phyloP scores from a whole-genome alignment of 164 flowering plant species.

The Vitis riparia region DNA sequence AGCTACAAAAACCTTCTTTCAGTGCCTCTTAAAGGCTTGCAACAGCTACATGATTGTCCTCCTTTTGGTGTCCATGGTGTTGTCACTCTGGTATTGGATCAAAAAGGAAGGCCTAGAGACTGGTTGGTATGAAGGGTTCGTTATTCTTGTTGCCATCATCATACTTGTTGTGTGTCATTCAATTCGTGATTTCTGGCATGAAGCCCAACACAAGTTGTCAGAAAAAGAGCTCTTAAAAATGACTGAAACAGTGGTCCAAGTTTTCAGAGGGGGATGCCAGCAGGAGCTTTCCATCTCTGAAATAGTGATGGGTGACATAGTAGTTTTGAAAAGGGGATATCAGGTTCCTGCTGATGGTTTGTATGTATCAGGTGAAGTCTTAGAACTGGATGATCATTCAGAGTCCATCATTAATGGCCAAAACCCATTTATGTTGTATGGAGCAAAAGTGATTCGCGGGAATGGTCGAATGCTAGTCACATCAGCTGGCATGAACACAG shows the following conservation, averaged over 20 bases:
- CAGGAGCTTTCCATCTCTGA: neutral
- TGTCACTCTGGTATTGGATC: slow-evolving; percentile 16
- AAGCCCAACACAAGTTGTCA: neutral
- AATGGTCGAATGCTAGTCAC: slow-evolving; percentile 13
- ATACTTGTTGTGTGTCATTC: slow-evolving; percentile 3
- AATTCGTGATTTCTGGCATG: neutral
- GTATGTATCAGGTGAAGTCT: slow-evolving; percentile 1
- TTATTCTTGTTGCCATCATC: slow-evolving; percentile 6
- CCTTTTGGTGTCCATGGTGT: slow-evolving; percentile 2
- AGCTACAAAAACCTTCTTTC: neutral
- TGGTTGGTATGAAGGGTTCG: slow-evolving; percentile 15
- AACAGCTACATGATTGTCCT: slow-evolving; percentile 13
- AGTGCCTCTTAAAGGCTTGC: neutral
- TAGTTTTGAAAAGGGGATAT: slow-evolving; percentile 11
- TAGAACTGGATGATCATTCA: slow-evolving; percentile 1
- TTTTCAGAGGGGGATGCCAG: slow-evolving; percentile 5
- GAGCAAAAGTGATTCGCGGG: slow-evolving; percentile 12
- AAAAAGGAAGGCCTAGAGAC: slow-evolving; percentile 8
- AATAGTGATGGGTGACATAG: slow-evolving; percentile 14
- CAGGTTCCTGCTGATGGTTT: slow-evolving; percentile 24
- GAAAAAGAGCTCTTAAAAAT: neutral
- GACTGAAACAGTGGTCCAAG: slow-evolving; percentile 6
- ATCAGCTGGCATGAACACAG: slow-evolving; percentile 19
- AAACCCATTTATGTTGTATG: slow-evolving; percentile 7
- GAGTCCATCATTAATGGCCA: neutral